Evolutionary conservation across 176 grass and related monocot species (phyloP), one percentile per base, ranked within the genome.

Genomic region (Stipa capillata): DNA sequence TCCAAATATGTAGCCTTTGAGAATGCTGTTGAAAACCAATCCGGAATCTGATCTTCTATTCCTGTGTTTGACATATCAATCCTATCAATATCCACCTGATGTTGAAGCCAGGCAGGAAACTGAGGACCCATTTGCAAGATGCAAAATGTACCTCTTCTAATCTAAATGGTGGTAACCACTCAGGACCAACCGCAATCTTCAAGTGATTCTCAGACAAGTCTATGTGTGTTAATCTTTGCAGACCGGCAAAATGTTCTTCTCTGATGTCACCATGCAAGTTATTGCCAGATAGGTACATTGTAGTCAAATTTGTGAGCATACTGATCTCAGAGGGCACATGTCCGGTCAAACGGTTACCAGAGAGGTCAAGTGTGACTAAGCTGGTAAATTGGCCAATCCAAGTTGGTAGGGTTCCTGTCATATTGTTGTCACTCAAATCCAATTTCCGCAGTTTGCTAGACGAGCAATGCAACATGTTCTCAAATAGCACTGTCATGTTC

Each of bases 91-190:
- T 65, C 64, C 0, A 9, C 43, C 25, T 42, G 27, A 5, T 6
- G 17, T n/a, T 53, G 37, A 8, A 90, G 66, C 89, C 85, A 88
- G 6, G 15, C 8, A 36, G 89, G 84, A 47, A 91, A 84, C 0
- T 2, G 7, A 23, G 84, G 43, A 37, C 89, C 89, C 29, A 91
- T 15, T 3, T 41, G 32, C 85, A 88, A n/a, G 56, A 53, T 36
- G 37, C 21, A 18, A 87, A 73, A 3, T 4, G 0, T 27, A 29
- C 48, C 0, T 0, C 0, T 7, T 13, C 1, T 9, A 88, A 25
- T 61, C 28, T 70, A 50, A 85, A 72, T 0, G 76, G 71, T 8
- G 76, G 57, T 3, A 55, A 0, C 61, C 76, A 84, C 32, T 45
- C 49, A 11, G 84, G 14, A 37, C 37, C 29, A 2, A 63, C 7